Evolutionary conservation across 805 yeast genomes (phyloP).

Genomic region (Spathaspora sp.): DNA sequence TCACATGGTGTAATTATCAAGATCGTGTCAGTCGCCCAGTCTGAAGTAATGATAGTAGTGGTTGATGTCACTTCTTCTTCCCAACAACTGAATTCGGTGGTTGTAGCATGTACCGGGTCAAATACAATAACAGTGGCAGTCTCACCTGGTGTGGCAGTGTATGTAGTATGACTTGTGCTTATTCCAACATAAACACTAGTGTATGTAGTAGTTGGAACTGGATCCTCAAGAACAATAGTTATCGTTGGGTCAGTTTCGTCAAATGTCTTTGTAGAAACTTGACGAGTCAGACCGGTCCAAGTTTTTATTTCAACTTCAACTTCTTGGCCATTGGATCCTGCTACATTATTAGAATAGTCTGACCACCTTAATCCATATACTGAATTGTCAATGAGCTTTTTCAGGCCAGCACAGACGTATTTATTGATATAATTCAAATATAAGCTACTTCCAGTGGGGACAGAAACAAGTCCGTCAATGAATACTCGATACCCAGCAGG

Average conservation of each 20-base stretch:
- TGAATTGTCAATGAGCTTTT: conserved; percentile 8
- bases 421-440: neutral
- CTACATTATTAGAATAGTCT: neutral
- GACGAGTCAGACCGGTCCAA: conserved; percentile 16
- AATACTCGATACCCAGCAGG: conserved; percentile 28
- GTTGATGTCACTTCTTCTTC: neutral
- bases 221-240: conserved; percentile 19
- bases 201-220: conserved; percentile 14
- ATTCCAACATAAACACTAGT: conserved; percentile 12
- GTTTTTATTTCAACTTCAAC: conserved; percentile 17
- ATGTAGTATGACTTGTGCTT: conserved; percentile 9
- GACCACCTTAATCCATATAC: conserved; percentile 10
- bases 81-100: neutral
- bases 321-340: conserved; percentile 9
- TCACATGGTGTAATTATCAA: neutral
- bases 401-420: conserved; percentile 6
- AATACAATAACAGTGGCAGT: conserved; percentile 13
- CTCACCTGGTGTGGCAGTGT: conserved; percentile 14
- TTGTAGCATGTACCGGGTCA: conserved; percentile 4
- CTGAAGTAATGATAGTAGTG: neutral
- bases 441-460: neutral
- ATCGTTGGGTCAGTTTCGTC: conserved; percentile 14
- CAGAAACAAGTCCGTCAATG: conserved; percentile 10
- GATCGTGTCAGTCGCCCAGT: neutral
- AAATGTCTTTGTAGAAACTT: conserved; percentile 16